These are phyloP conservation scores for Paecilomyces sp. DNA, from an alignment of 2,329 filamentous ascomycete genomes.

Conservation along the genomic window DNA sequence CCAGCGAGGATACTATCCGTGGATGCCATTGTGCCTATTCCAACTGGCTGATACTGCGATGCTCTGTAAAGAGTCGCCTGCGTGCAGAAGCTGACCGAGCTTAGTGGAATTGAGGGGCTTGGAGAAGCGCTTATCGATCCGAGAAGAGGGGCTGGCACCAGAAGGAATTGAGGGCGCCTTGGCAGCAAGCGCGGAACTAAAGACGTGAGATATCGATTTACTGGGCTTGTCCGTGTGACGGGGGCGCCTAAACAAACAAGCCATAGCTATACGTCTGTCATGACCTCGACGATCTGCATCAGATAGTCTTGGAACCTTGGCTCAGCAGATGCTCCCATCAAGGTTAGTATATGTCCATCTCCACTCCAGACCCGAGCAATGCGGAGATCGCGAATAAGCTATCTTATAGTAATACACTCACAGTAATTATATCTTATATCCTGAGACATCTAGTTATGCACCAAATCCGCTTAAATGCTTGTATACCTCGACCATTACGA, in stretches of 20 bases:
- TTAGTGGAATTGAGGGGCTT: neutral
- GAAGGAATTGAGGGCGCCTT: neutral
- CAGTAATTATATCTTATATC: no score
- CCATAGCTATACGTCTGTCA: neutral
- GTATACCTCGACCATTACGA: neutral
- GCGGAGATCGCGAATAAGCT: no score
- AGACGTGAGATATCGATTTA: neutral
- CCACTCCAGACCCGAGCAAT: no score
- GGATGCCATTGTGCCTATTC: constrained; percentile 18
- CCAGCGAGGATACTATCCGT: constrained; percentile 41
- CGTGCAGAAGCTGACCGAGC: neutral
- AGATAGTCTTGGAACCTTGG: neutral
- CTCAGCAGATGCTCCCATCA: no score
- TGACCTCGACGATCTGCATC: neutral
- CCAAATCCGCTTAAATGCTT: no score
- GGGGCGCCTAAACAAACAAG: neutral
- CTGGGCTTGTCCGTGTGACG: neutral
- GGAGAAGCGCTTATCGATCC: neutral
- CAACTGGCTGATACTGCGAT: neutral
- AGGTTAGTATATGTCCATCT: no score
- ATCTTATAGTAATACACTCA: no score
- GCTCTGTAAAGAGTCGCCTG: neutral
- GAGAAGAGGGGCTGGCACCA: neutral
- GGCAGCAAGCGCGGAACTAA: neutral
- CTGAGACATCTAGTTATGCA: no score